These are phyloP conservation scores for Amanita subjunquillea DNA, from an alignment of 768 basidiomycete species.

Conservation along the genomic window DNA sequence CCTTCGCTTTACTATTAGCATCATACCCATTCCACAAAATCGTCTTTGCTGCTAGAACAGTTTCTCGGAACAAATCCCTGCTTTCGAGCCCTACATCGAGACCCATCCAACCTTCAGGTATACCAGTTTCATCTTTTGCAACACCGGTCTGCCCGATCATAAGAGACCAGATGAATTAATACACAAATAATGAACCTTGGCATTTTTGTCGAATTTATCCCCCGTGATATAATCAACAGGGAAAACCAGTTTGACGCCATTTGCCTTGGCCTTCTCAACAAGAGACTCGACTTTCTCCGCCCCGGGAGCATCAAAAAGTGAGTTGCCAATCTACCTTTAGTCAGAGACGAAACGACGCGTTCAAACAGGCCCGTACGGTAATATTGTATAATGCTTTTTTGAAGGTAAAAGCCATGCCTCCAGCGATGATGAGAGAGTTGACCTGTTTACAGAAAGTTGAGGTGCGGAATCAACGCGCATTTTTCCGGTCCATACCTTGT, in stretches of 20 bases:
- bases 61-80: constrained; percentile 63
- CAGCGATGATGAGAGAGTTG: constrained; percentile 90
- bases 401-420: constrained; percentile 99
- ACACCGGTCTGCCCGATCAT: constrained; percentile 41
- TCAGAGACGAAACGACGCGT: background rate
- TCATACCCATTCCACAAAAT: constrained; percentile 92
- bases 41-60: constrained; percentile 85
- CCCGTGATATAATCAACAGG: constrained; percentile 92
- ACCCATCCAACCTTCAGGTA: constrained; percentile 91
- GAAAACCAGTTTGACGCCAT: constrained; percentile 91
- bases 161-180: background rate
- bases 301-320: constrained; percentile 86
- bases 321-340: constrained; percentile 72
- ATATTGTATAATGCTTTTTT: constrained; percentile 78
- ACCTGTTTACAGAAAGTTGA: constrained; percentile 40
- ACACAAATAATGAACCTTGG: constrained; percentile 41
- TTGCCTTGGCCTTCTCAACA: constrained; percentile 85
- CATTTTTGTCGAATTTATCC: constrained; percentile 92
- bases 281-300: constrained; percentile 76
- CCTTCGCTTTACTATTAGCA: constrained; percentile 4
- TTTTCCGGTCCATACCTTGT: constrained; percentile 54
- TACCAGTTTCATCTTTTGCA: constrained; percentile 79
- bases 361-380: constrained; percentile 32
- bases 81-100: constrained; percentile 88
- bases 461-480: background rate